Base-by-base conservation (phyloP, 148 eudicot genomes). In the Arbutus unedo region DNA sequence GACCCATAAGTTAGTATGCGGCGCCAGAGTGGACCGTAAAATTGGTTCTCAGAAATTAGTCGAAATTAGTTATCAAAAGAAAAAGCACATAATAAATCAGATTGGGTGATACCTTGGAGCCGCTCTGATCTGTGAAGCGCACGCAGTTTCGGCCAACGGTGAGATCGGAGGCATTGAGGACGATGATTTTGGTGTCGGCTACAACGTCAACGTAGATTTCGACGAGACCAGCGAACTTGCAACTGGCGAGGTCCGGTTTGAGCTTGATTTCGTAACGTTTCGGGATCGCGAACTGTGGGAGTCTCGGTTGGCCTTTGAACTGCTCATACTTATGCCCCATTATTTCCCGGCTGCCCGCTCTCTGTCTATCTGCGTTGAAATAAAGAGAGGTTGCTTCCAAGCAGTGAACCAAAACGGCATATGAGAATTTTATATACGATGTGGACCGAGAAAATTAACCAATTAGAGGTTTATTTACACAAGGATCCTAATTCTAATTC, bases 161-260 rank as follows among this genome's bases (percentile, higher is more conserved):
- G 83, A 96, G 97, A 18, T 96, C 99, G 21, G 93, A 94, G 56
- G 99, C 97, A 80, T 96, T 96, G 82, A 94, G 95, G 31, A 94
- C 98, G 78, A 96, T 83, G 82, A 83, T 81, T 53, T 88, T 91
- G 15, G 97, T 92, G 43, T 87, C 87, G 18, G 92, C 85, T 51
- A 96, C 91, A 79, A 96, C 84, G 78, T 94, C 88, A 68, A 93
- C 85, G 75, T 87, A 62, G 78, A 94, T 91, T 2, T 85, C 82
- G 54, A 93, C 98, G 84, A 85, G 49, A 67, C 99, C 98, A 84
- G 82, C 4, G 90, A 96, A 96, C 44, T 82, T 91, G 84, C 99
- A 96, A 79, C 91, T 79, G 77, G 68, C 45, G 10, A 96, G 95
- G 88, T 96, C 94, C 15, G 98, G 98, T 79, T 87, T 91, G 38